phyloP scores from a whole-genome alignment of 805 yeast species.

The Dipodascus albidus region DNA sequence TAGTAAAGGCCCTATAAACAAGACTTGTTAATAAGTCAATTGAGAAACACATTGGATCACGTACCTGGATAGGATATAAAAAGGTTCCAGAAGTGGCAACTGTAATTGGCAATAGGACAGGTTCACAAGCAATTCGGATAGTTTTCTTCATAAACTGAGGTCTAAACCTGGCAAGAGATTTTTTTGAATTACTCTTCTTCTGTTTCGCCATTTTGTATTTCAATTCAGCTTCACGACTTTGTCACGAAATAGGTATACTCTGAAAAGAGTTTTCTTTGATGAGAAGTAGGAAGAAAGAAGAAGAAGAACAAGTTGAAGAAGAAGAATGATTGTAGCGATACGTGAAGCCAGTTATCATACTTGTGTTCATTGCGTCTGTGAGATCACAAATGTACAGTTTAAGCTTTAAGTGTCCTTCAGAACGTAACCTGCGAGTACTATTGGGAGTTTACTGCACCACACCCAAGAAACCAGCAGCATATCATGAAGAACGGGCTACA shows the following conservation, averaged over 20 bases:
- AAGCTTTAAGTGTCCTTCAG: not conserved
- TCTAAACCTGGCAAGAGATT: not conserved
- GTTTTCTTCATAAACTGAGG: not conserved
- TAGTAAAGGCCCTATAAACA: conserved; percentile 36
- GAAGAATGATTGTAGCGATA: too few relatives aligned
- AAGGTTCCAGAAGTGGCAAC: conserved; percentile 18
- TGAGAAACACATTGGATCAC: conserved; percentile 2
- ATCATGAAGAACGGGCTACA: too few relatives aligned
- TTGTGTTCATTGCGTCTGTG: not conserved
- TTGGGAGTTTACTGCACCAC: too few relatives aligned
- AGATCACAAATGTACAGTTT: not conserved
- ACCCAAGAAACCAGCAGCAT: too few relatives aligned
- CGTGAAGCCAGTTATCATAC: not conserved
- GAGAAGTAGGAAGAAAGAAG: not conserved
- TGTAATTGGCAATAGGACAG: conserved; percentile 17
- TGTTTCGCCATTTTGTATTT: not conserved
- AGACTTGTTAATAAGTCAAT: conserved; percentile 2
- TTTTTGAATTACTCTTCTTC: not conserved
- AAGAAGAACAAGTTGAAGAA: not conserved
- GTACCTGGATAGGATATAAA: conserved; percentile 22
- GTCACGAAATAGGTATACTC: too few relatives aligned
- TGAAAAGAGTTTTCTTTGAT: not conserved
- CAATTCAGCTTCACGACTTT: too few relatives aligned
- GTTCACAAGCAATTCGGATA: conserved; percentile 9
- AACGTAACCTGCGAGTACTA: too few relatives aligned